A percentile compares a stretch with the other conserved stretches of the same genome.
Evolutionary conservation across 495 filamentous ascomycete species (phyloP).

Genomic region (Aspergillus hancockii): DNA sequence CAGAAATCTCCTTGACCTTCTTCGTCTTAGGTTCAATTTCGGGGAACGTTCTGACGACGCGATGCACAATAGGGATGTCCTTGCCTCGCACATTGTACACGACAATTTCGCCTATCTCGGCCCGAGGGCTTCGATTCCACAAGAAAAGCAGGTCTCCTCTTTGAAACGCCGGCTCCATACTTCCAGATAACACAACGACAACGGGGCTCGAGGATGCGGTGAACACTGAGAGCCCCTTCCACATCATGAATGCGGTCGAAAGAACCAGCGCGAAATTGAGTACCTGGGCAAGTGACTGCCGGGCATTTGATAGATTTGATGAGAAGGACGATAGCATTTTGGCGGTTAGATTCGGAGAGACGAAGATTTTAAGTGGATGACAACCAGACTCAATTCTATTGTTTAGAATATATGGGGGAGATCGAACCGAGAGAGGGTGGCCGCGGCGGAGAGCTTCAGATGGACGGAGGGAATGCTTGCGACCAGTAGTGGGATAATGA

Average conservation of each 20-base stretch:
- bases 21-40: conserved; percentile 48
- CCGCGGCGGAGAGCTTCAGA: conserved; percentile 16
- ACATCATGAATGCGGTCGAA: conserved; percentile 95
- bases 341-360: conserved; percentile 6
- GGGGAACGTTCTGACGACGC: conserved; percentile 72
- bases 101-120: conserved; percentile 80
- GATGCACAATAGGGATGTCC: conserved; percentile 93
- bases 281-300: conserved; percentile 82
- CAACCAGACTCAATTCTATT: background rate
- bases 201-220: conserved; percentile 89
- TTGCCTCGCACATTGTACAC: conserved; percentile 80
- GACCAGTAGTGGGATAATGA: conserved; percentile 11
- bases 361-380: background rate
- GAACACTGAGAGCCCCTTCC: conserved; percentile 89
- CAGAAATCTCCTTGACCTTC: conserved; percentile 41
- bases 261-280: conserved; percentile 96
- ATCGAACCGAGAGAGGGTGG: background rate
- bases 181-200: conserved; percentile 77
- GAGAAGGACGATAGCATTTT: conserved; percentile 74
- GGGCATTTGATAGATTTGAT: conserved; percentile 64
- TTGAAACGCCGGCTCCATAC: conserved; percentile 98
- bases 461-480: conserved; percentile 18
- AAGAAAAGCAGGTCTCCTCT: conserved; percentile 90
- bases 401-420: background rate
- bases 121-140: conserved; percentile 79